Percentiles rank a stretch among this genome's conserved stretches.
phyloP scores from a whole-genome alignment of 164 flowering plant species.

The Umbellularia californica region DNA sequence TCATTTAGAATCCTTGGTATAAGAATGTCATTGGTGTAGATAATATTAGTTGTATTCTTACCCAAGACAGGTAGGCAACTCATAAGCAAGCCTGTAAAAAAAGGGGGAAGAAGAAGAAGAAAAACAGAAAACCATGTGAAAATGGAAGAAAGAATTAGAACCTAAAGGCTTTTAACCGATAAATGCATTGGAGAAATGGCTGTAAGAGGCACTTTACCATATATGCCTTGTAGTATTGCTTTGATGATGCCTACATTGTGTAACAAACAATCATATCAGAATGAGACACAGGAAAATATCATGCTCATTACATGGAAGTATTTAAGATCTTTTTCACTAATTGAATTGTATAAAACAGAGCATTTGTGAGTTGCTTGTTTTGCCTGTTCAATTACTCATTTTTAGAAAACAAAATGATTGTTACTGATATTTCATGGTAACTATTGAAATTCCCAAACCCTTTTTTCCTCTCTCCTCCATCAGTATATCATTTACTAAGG shows the following conservation, averaged over 20 bases:
- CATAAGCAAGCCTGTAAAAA: not conserved
- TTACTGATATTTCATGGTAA: no score
- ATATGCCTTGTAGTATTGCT: not conserved
- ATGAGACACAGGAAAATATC: not conserved
- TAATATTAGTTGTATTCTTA: not conserved
- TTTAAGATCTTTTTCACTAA: not conserved
- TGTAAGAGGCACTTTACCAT: not conserved
- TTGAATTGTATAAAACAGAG: no score
- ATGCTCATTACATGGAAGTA: not conserved
- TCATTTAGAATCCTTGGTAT: not conserved
- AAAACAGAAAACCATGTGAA: not conserved
- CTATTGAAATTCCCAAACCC: no score
- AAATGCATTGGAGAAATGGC: not conserved
- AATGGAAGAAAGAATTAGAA: not conserved
- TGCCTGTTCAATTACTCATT: not conserved
- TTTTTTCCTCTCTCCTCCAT: no score
- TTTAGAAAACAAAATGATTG: no score
- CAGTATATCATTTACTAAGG: no score
- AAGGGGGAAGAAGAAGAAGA: not conserved
- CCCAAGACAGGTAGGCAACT: not conserved
- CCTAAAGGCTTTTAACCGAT: not conserved
- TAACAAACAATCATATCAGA: not conserved
- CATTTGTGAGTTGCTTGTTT: not conserved
- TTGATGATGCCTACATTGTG: not conserved
- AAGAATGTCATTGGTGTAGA: not conserved